These are phyloP conservation scores for Monosporascus sp. DNA, from an alignment of 2,329 filamentous ascomycete species.

Conservation along the genomic window DNA sequence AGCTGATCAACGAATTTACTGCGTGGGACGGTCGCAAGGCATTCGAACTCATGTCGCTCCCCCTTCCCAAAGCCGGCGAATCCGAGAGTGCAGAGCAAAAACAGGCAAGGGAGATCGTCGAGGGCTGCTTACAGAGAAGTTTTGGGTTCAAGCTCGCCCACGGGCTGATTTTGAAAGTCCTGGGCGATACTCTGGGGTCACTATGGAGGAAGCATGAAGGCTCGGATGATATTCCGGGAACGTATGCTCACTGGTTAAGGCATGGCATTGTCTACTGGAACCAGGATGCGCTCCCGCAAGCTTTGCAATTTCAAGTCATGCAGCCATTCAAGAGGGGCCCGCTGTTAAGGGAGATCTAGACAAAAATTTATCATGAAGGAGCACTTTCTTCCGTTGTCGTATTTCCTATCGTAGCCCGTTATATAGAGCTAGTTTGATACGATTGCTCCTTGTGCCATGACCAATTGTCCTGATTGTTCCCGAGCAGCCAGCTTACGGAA, in stretches of 20 bases:
- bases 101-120: slow-evolving; percentile 44
- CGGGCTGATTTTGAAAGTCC: slow-evolving; percentile 44
- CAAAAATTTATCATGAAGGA: too few species aligned
- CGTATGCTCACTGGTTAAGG: slow-evolving; percentile 50
- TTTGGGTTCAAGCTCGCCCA: slow-evolving; percentile 53
- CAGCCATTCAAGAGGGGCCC: slow-evolving; percentile 35
- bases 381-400: too few species aligned
- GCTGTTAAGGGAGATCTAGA: slow-evolving; percentile 16
- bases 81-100: slow-evolving; percentile 39
- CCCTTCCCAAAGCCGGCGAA: slow-evolving; percentile 31
- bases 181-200: slow-evolving; percentile 45
- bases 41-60: slow-evolving; percentile 43
- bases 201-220: slow-evolving; percentile 46
- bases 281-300: slow-evolving; percentile 34
- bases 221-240: slow-evolving; percentile 42
- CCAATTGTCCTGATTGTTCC: too few species aligned
- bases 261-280: slow-evolving; percentile 43
- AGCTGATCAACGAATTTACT: slow-evolving; percentile 48
- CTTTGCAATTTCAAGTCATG: slow-evolving; percentile 26
- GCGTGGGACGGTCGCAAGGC: slow-evolving; percentile 43
- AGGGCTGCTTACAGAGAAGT: slow-evolving; percentile 41
- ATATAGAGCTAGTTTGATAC: too few species aligned
- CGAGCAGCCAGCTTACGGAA: too few species aligned
- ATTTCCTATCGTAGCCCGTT: too few species aligned
- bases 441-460: too few species aligned